Evolutionary conservation across 805 yeast species (phyloP), one percentile per base, ranked within the genome.

Genomic region (Saccharomycopsis sp.): DNA sequence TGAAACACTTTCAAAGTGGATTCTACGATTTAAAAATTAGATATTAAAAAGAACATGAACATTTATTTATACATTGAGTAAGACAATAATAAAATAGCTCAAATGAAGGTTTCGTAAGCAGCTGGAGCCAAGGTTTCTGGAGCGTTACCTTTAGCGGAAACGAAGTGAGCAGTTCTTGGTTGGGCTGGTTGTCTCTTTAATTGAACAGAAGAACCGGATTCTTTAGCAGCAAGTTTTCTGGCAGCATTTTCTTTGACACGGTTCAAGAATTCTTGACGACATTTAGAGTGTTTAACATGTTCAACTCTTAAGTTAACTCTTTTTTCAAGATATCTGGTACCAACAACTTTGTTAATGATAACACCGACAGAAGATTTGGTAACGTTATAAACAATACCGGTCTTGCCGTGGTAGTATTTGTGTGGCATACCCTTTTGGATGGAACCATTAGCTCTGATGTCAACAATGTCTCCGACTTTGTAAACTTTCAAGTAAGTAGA

Each of bases 391-490:
- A 92, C 79, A 60, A 92, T 85, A 81, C 98, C 98, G 56, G 98
- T 92, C 81, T 88, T 92, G 74, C 98, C 98, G 79, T 92, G 96
- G 96, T 92, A 92, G 83, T 76, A 88, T 78, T 92, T 92, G 87
- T 86, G 95, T 69, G 98, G 98, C 96, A 92, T 86, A 85, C 97
- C 96, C 82, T 89, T 88, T 70, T 92, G 97, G 78, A 88, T 76
- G 57, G 98, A 77, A 79, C 96, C 96, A 69, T 92, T 92, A 70
- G 94, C 98, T 76, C 85, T 89, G 78, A 92, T 88, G 72, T 92
- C 98, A 64, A 92, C 98, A 61, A 92, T 89, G 71, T 92, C 98
- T 65, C 98, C 98, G 62, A 92, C 96, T 73, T 79, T 87, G 94
- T 92, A 92, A 66, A 78, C 73, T 82, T 85, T 87, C 76, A 92